These are phyloP conservation scores for Polychaeton citri DNA, from an alignment of 2,329 filamentous ascomycete genomes.

Conservation along the genomic window DNA sequence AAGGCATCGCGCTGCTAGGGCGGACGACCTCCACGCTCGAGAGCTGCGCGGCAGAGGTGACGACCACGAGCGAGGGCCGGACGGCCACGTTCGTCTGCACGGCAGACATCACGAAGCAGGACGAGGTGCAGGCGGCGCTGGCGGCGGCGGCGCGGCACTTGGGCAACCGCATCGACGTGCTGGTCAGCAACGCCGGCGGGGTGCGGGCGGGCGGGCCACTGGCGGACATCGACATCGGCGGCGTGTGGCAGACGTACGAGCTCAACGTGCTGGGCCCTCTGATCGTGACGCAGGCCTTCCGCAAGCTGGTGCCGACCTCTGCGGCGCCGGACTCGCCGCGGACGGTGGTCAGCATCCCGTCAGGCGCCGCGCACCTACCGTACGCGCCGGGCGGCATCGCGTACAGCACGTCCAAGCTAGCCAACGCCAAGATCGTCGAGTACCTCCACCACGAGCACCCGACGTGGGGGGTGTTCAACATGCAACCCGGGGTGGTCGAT, in stretches of 20 bases:
- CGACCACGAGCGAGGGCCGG: neutral
- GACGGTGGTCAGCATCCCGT: slow-evolving; percentile 6
- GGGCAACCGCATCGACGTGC: slow-evolving; percentile 5
- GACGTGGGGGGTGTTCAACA: too few relatives aligned
- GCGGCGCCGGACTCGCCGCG: slow-evolving; percentile 1
- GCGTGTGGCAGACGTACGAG: slow-evolving; percentile 7
- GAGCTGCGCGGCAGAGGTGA: slow-evolving; percentile 5
- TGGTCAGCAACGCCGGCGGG: slow-evolving; percentile 7
- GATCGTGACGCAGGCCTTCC: slow-evolving; percentile 4
- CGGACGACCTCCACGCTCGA: slow-evolving; percentile 6
- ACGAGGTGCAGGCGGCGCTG: slow-evolving; percentile 3
- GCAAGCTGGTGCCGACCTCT: too few relatives aligned
- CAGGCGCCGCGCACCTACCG: slow-evolving; percentile 5
- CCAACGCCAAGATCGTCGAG: slow-evolving; percentile 2
- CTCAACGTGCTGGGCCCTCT: slow-evolving; percentile 7
- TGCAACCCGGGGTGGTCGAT: slow-evolving; percentile 8
- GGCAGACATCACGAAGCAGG: slow-evolving; percentile 8
- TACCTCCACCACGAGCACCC: slow-evolving; percentile 6
- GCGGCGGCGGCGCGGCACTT: slow-evolving; percentile 1
- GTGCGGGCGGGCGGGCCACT: neutral
- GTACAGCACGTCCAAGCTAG: slow-evolving; percentile 6
- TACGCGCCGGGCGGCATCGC: slow-evolving; percentile 3
- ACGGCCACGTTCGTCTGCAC: slow-evolving; percentile 5
- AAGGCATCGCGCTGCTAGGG: slow-evolving; percentile 6
- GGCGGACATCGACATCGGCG: slow-evolving; percentile 2